These are phyloP conservation scores for Arthrobotrys sphaeroides DNA, from an alignment of 2,329 filamentous ascomycete species.

Conservation along the genomic window DNA sequence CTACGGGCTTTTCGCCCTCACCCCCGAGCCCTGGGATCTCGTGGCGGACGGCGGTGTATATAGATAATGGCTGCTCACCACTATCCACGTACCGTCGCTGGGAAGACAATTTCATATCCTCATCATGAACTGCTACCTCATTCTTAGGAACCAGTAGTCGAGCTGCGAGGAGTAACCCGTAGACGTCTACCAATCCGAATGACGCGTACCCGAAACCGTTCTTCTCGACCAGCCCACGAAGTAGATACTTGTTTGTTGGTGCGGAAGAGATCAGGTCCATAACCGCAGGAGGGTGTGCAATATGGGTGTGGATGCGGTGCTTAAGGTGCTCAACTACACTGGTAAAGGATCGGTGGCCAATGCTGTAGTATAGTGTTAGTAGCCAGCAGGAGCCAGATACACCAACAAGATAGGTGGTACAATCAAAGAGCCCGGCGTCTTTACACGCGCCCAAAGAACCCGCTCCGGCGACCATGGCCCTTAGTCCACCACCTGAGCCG, in stretches of 20 bases:
- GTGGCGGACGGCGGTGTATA: conserved; percentile 94
- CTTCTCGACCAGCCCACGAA: conserved; percentile 90
- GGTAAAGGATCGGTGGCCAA: conserved; percentile 74
- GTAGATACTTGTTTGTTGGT: conserved; percentile 89
- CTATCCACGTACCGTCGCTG: conserved; percentile 79
- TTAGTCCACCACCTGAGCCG: conserved; percentile 88
- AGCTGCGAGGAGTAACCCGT: conserved; percentile 84
- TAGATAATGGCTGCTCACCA: conserved; percentile 85
- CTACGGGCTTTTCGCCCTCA: conserved; percentile 60
- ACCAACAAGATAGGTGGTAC: conserved; percentile 91
- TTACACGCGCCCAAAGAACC: conserved; percentile 85
- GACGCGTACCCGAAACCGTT: conserved; percentile 79
- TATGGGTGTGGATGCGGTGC: conserved; percentile 82
- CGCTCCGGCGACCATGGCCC: conserved; percentile 88
- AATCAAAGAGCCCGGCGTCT: conserved; percentile 90
- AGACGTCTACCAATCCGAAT: conserved; percentile 92
- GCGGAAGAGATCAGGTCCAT: conserved; percentile 83
- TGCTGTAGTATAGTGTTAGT: conserved; percentile 83
- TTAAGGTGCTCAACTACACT: conserved; percentile 86
- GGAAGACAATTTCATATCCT: conserved; percentile 89
- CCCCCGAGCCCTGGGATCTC: conserved; percentile 79
- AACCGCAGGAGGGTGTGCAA: conserved; percentile 88
- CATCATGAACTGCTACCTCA: conserved; percentile 77
- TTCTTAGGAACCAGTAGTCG: conserved; percentile 86
- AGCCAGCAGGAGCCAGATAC: conserved; percentile 98